These are phyloP conservation scores for Auriscalpium vulgare DNA, from an alignment of 768 basidiomycete genomes.

Conservation along the genomic window DNA sequence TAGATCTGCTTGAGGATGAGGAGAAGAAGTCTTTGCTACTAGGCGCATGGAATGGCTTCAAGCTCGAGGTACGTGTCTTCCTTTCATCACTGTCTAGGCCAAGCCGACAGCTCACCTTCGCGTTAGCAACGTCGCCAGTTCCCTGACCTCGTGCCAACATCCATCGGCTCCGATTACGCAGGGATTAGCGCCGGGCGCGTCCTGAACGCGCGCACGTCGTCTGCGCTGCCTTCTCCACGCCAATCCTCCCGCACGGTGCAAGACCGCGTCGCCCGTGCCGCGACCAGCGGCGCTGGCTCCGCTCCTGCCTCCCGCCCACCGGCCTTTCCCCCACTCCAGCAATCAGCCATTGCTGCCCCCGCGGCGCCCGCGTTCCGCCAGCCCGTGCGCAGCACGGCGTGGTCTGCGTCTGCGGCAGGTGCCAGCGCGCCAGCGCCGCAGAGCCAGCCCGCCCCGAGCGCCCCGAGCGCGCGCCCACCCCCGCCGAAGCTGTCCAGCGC, in stretches of 20 bases:
- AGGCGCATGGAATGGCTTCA: slow-evolving; percentile 75
- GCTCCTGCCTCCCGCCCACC: slow-evolving; percentile 20
- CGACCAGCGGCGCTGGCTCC: slow-evolving; percentile 33
- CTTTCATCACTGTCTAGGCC: neutral
- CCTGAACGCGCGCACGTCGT: slow-evolving; percentile 75
- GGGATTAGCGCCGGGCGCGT: slow-evolving; percentile 78
- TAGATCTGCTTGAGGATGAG: slow-evolving; percentile 75
- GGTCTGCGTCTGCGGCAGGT: slow-evolving; percentile 20
- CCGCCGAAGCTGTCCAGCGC: slow-evolving; percentile 39
- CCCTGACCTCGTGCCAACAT: slow-evolving; percentile 61
- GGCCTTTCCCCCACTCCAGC: slow-evolving; percentile 25
- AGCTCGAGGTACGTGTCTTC: slow-evolving; percentile 55
- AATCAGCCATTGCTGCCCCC: slow-evolving; percentile 5
- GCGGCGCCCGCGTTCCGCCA: slow-evolving; percentile 26
- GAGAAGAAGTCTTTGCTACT: slow-evolving; percentile 78
- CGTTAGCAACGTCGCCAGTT: slow-evolving; percentile 76
- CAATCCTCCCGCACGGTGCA: slow-evolving; percentile 62
- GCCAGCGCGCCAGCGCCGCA: slow-evolving; percentile 14
- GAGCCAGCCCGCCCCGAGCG: slow-evolving; percentile 6
- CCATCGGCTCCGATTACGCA: slow-evolving; percentile 61
- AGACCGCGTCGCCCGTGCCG: slow-evolving; percentile 85
- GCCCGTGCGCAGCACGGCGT: slow-evolving; percentile 12
- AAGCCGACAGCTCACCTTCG: neutral
- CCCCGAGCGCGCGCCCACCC: neutral
- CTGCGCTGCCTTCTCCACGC: slow-evolving; percentile 47